phyloP scores from a whole-genome alignment of 78 protist species.

The Creolimax fragrantissima region DNA sequence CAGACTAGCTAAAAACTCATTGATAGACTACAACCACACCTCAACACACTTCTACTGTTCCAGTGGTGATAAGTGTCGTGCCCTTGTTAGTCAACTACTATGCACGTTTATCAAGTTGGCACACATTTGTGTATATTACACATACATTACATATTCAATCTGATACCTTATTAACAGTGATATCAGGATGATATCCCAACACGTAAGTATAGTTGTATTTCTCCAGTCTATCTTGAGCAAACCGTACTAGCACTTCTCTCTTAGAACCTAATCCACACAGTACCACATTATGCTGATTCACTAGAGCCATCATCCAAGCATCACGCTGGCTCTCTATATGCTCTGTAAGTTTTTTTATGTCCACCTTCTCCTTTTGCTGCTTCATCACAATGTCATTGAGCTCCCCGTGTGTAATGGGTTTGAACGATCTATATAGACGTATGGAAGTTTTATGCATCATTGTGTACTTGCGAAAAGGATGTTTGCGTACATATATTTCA shows the following conservation, averaged over 20 bases:
- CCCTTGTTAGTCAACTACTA: too few species aligned
- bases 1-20: too few species aligned
- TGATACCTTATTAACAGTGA: neutral
- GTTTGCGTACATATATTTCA: neutral
- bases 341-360: neutral
- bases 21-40: too few species aligned
- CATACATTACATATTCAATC: too few species aligned
- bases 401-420: neutral
- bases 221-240: neutral
- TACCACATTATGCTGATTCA: neutral
- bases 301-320: neutral
- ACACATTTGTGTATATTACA: too few species aligned
- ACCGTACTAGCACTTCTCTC: neutral
- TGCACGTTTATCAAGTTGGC: too few species aligned
- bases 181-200: neutral
- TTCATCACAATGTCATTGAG: neutral
- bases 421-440: neutral
- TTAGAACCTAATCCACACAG: neutral
- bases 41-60: too few species aligned
- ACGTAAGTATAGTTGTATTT: neutral
- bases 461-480: neutral
- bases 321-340: neutral
- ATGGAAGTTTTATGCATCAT: neutral
- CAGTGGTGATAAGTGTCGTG: too few species aligned
- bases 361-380: neutral